Evolutionary conservation across 164 flowering plant species (phyloP).

Genomic region (Tetracentron sinense): DNA sequence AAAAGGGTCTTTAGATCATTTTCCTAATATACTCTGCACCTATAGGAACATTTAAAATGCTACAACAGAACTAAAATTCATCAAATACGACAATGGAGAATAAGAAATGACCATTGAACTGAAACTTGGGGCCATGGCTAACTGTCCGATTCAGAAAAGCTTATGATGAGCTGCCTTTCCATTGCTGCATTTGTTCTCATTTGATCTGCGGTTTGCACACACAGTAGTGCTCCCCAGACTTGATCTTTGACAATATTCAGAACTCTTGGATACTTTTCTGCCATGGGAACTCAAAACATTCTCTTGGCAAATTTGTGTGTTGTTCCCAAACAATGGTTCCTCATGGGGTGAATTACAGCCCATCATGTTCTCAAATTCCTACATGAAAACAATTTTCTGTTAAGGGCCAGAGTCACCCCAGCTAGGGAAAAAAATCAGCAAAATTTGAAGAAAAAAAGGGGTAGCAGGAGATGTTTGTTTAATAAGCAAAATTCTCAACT

Average conservation of each 20-base stretch:
- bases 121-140: not conserved
- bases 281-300: slow-evolving; percentile 16
- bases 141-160: slow-evolving; percentile 18
- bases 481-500: no score
- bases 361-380: slow-evolving; percentile 36
- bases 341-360: slow-evolving; percentile 27
- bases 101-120: not conserved
- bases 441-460: no score
- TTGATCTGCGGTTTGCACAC: slow-evolving; percentile 40
- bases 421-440: no score
- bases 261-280: slow-evolving; percentile 50
- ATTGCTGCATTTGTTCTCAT: slow-evolving; percentile 37
- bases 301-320: slow-evolving; percentile 14
- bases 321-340: slow-evolving; percentile 19
- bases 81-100: no score
- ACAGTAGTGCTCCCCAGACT: slow-evolving; percentile 23
- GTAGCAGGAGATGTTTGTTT: no score
- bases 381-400: slow-evolving; percentile 3
- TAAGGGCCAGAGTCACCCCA: no score
- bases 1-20: not conserved
- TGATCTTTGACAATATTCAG: slow-evolving; percentile 45
- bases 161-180: slow-evolving; percentile 31
- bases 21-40: not conserved
- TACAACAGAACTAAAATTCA: not conserved
- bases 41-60: not conserved